phyloP scores from a whole-genome alignment of 176 grass and related monocot species.

The Guadua angustifolia region DNA sequence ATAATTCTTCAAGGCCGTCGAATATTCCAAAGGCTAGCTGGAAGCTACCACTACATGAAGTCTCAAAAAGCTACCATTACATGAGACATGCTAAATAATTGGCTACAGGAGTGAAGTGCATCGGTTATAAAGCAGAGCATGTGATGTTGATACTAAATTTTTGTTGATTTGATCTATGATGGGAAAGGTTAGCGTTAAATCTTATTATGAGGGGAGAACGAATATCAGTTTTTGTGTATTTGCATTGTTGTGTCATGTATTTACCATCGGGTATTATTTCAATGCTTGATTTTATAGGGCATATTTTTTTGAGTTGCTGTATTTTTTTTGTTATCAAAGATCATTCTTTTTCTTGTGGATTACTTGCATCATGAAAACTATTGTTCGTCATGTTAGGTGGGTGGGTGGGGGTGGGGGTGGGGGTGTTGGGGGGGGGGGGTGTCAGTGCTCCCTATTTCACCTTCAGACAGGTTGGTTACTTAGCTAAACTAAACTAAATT shows the following conservation, averaged over 20 bases:
- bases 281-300: conserved; percentile 29
- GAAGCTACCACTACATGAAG: not conserved
- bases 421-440: too few relatives aligned
- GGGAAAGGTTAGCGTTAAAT: conserved; percentile 8
- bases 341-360: not conserved
- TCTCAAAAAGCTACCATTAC: conserved; percentile 3
- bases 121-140: conserved; percentile 38
- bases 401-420: too few relatives aligned
- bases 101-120: conserved; percentile 10
- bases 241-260: conserved; percentile 17
- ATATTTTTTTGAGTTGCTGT: not conserved
- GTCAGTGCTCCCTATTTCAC: not conserved
- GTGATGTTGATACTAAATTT: conserved; percentile 44
- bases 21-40: not conserved
- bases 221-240: conserved; percentile 36
- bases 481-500: not conserved
- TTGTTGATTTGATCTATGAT: conserved; percentile 40
- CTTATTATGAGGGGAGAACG: not conserved
- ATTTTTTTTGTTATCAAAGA: not conserved
- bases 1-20: not conserved
- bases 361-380: too few relatives aligned
- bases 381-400: not conserved
- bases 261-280: conserved; percentile 28
- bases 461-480: not conserved
- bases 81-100: conserved; percentile 38